phyloP scores from a whole-genome alignment of 2,329 filamentous ascomycete genomes.

The Paracorniculantispora psalliotae region DNA sequence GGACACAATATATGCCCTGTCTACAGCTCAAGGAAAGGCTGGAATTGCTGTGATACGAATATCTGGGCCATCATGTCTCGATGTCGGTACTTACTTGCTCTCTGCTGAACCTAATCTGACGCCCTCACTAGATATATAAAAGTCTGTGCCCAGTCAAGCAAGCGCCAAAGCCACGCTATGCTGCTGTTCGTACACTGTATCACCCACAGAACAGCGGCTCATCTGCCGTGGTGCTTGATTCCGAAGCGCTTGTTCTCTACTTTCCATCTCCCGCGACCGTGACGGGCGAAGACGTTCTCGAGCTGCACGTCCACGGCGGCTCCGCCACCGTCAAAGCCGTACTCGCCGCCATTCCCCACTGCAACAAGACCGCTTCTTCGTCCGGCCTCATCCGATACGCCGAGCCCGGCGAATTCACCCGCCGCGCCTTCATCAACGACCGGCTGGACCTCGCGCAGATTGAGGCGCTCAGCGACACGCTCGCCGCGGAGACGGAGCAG shows the following conservation, averaged over 20 bases:
- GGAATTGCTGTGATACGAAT: slow-evolving; percentile 88
- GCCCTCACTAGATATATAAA: slow-evolving; percentile 41
- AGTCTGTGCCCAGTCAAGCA: slow-evolving; percentile 45
- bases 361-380: slow-evolving; percentile 23
- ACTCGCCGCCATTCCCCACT: slow-evolving; percentile 66
- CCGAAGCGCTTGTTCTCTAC: slow-evolving; percentile 73
- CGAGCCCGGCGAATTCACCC: slow-evolving; percentile 92
- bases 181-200: slow-evolving; percentile 69
- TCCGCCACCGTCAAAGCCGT: slow-evolving; percentile 84
- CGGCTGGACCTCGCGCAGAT: slow-evolving; percentile 83
- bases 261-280: slow-evolving; percentile 78
- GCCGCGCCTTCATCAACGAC: slow-evolving; percentile 82
- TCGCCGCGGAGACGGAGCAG: slow-evolving; percentile 78
- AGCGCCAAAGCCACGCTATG: slow-evolving; percentile 49
- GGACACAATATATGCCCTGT: slow-evolving; percentile 86
- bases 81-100: slow-evolving; percentile 41
- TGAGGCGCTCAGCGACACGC: slow-evolving; percentile 58
- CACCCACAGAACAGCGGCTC: slow-evolving; percentile 34
- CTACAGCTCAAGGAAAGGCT: slow-evolving; percentile 76
- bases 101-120: neutral
- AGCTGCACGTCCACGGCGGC: slow-evolving; percentile 92
- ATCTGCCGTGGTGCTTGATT: slow-evolving; percentile 57
- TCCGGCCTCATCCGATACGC: slow-evolving; percentile 66
- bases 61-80: slow-evolving; percentile 70
- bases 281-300: slow-evolving; percentile 88